These are phyloP conservation scores for Porogramme epimiltina DNA, from an alignment of 1,284 basidiomycete species.

Conservation along the genomic window DNA sequence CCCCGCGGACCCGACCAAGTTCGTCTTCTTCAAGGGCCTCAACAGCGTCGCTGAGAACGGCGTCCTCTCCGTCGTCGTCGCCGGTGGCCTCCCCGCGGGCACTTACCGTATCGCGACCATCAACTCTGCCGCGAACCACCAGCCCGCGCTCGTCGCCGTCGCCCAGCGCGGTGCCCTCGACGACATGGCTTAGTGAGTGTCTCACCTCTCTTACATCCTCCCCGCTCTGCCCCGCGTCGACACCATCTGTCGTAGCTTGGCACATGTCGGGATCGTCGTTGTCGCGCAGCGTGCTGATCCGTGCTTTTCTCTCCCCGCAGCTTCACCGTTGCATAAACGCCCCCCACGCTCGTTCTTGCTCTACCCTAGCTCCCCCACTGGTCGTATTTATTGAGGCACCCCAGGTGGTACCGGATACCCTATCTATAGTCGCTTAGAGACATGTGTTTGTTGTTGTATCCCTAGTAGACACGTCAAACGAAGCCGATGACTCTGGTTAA, in stretches of 20 bases:
- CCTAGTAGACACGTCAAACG: conserved; percentile 19
- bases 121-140: conserved; percentile 55
- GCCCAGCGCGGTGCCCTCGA: conserved; percentile 41
- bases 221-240: no score
- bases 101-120: conserved; percentile 53
- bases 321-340: conserved; percentile 17
- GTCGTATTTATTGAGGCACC: conserved; percentile 15
- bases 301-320: background rate
- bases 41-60: conserved; percentile 48
- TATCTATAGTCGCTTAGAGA: conserved; percentile 2
- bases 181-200: conserved; percentile 48
- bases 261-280: background rate
- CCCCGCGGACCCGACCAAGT: conserved; percentile 48
- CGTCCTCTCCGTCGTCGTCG: conserved; percentile 52
- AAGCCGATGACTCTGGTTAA: conserved; percentile 15
- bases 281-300: conserved; percentile 1
- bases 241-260: no score
- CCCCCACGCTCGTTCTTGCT: background rate
- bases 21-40: conserved; percentile 65
- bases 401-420: conserved; percentile 18
- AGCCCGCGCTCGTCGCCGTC: conserved; percentile 52
- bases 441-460: conserved; percentile 12
- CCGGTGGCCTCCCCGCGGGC: conserved; percentile 57
- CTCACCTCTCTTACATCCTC: no score
- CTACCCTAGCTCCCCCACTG: background rate